A percentile compares a stretch with the other conserved stretches of the same genome.
These are phyloP conservation scores for Phyllosticta citriasiana DNA, from an alignment of 2,329 filamentous ascomycete species.

Conservation along the genomic window DNA sequence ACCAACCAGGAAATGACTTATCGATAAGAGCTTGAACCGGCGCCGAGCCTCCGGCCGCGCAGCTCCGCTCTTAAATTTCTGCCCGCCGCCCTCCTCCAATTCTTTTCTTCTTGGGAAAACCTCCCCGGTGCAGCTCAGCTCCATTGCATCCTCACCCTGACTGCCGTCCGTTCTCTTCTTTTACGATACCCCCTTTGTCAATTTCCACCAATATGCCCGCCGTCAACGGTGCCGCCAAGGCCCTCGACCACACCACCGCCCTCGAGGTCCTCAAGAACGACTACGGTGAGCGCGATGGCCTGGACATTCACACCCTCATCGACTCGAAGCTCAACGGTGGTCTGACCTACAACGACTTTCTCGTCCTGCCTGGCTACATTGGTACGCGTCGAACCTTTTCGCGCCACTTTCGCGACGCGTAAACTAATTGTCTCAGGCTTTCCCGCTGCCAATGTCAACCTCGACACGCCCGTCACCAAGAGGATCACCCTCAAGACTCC, in stretches of 20 bases:
- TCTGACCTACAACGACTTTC: slow-evolving; percentile 97
- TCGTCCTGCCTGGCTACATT: slow-evolving; percentile 93
- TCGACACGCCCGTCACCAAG: slow-evolving; percentile 91
- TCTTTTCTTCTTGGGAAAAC: slow-evolving; percentile 40
- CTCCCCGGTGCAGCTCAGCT: slow-evolving; percentile 47
- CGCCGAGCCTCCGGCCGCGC: slow-evolving; percentile 7
- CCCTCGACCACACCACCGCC: slow-evolving; percentile 66
- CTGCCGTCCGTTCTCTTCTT: slow-evolving; percentile 22
- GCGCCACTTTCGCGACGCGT: slow-evolving; percentile 13
- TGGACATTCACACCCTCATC: slow-evolving; percentile 76
- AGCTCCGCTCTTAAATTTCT: slow-evolving; percentile 10
- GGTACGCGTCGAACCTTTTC: slow-evolving; percentile 37
- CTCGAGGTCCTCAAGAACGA: slow-evolving; percentile 67
- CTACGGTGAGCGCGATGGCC: slow-evolving; percentile 73
- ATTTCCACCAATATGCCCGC: slow-evolving; percentile 52
- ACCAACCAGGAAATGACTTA: background rate
- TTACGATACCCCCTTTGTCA: slow-evolving; percentile 4
- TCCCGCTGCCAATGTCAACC: slow-evolving; percentile 74
- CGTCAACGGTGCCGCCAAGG: slow-evolving; percentile 54
- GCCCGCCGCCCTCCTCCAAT: slow-evolving; percentile 15
- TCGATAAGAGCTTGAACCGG: slow-evolving; percentile 5
- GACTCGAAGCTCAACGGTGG: slow-evolving; percentile 88
- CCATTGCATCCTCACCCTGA: slow-evolving; percentile 16
- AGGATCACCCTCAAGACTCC: slow-evolving; percentile 93
- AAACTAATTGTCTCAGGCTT: slow-evolving; percentile 50